Conservation (phyloP, 108 stramenopile genomes). For the Skeletonema marinoi region DNA sequence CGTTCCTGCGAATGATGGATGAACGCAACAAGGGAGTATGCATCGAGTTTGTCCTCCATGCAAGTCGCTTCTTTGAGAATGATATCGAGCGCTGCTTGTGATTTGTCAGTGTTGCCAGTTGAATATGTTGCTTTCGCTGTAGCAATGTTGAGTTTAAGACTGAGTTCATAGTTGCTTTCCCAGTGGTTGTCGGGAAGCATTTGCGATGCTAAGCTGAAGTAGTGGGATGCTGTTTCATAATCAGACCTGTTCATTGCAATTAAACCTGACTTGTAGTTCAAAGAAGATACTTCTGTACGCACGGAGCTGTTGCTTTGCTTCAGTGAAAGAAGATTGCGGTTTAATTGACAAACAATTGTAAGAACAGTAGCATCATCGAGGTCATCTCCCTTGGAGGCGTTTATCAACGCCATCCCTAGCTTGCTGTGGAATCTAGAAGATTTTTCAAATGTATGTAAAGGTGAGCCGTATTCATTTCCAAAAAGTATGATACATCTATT, state of each 20-base stretch:
- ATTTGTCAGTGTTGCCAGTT: constrained; percentile 17
- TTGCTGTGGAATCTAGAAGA: constrained; percentile 2
- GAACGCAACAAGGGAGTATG: constrained; percentile 17
- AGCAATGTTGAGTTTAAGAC: not conserved
- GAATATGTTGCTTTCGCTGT: constrained; percentile 10
- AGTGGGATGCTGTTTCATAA: not conserved
- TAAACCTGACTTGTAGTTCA: constrained; percentile 26
- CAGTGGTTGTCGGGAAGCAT: not conserved
- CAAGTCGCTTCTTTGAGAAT: constrained; percentile 13
- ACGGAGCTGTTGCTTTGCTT: not conserved
- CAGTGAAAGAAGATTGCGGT: not conserved
- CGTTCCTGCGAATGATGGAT: constrained; percentile 2
- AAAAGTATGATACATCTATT: not conserved
- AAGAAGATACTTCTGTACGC: constrained; percentile 6
- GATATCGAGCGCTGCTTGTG: constrained; percentile 4
- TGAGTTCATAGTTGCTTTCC: constrained; percentile 1
- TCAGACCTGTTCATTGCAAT: constrained; percentile 9
- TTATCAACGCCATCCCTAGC: not conserved
- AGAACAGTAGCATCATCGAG: not conserved
- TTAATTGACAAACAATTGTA: constrained; percentile 4
- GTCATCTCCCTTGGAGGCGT: not conserved
- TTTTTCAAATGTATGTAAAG: constrained; percentile 11
- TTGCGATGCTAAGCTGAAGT: not conserved
- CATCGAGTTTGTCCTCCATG: constrained; percentile 33
- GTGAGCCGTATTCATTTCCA: not conserved